Conservation (phyloP, 768 basidiomycete species). For the Lactarius indigo region DNA sequence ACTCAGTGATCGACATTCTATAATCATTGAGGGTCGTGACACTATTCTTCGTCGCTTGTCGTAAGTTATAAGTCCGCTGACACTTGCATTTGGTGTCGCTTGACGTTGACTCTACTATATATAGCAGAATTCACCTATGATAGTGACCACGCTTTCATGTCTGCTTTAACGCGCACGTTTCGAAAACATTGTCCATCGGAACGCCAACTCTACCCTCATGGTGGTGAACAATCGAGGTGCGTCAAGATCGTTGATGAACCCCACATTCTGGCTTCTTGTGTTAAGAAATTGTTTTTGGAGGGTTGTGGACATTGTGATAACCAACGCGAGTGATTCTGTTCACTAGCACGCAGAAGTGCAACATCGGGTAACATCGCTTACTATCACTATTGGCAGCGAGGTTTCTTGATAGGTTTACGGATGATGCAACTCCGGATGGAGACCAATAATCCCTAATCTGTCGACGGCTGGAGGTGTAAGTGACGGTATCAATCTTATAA, state of each 20-base stretch:
- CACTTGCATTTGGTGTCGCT: background rate
- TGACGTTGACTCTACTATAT: background rate
- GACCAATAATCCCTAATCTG: background rate
- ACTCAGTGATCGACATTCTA: too few relatives aligned
- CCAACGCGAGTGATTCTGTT: background rate
- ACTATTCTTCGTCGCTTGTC: background rate
- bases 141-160: background rate
- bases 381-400: background rate
- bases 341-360: background rate
- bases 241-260: background rate
- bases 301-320: background rate
- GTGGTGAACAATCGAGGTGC: background rate
- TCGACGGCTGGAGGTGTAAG: background rate
- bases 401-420: background rate
- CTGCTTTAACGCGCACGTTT: background rate
- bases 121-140: background rate
- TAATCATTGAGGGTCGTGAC: background rate
- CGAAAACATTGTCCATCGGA: background rate
- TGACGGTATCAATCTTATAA: background rate
- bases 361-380: background rate
- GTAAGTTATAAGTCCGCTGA: background rate
- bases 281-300: background rate
- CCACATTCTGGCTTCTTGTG: background rate
- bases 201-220: background rate
- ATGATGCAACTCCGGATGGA: background rate